phyloP scores from a whole-genome alignment of 306 rosid genomes.

The Prosopis cineraria region DNA sequence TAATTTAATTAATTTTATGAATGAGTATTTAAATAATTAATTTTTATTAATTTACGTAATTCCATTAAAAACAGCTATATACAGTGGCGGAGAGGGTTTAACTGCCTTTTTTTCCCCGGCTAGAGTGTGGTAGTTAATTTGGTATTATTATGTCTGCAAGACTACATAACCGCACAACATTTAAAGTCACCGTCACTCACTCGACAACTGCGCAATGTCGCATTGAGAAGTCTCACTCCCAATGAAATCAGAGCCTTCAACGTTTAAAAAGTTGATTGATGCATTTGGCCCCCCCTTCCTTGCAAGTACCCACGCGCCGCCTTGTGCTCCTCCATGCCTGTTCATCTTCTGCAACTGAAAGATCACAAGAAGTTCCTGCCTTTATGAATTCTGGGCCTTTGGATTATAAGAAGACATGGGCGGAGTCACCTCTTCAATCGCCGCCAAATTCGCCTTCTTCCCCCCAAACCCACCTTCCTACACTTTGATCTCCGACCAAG shows the following conservation, averaged over 20 bases:
- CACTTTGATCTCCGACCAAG: neutral
- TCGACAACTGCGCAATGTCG: neutral
- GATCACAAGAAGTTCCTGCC: neutral
- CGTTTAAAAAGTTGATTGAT: neutral
- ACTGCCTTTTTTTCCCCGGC: too few relatives aligned
- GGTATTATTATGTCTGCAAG: too few relatives aligned
- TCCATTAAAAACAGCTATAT: too few relatives aligned
- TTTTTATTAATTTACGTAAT: too few relatives aligned
- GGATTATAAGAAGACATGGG: slow-evolving; percentile 9
- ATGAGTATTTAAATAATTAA: too few relatives aligned
- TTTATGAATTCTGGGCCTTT: slow-evolving; percentile 12
- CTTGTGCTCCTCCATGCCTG: neutral
- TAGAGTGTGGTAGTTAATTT: too few relatives aligned
- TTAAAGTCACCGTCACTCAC: neutral
- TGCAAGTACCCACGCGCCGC: neutral
- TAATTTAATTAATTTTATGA: too few relatives aligned
- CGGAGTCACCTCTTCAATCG: slow-evolving; percentile 27
- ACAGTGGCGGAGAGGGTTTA: too few relatives aligned
- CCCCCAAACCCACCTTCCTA: slow-evolving; percentile 29
- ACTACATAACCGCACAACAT: neutral
- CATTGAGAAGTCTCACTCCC: neutral
- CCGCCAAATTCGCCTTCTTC: slow-evolving; percentile 27
- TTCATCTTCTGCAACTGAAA: neutral
- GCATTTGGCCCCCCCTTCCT: neutral
- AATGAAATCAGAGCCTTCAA: neutral